These are phyloP conservation scores for Ascochyta fabae DNA, from an alignment of 2,329 filamentous ascomycete genomes.

Conservation along the genomic window DNA sequence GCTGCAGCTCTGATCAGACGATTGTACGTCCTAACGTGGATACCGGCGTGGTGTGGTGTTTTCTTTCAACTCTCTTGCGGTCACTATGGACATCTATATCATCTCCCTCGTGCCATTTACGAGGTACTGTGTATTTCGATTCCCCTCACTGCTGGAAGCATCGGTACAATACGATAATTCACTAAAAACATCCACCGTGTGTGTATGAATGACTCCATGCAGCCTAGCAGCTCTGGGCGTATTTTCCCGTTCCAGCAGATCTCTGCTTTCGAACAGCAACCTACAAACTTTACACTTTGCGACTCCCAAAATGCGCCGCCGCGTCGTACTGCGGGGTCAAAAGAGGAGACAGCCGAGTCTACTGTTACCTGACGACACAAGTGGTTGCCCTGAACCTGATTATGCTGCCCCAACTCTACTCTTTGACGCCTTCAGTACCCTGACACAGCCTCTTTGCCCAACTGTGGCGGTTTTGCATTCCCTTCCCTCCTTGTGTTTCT, in stretches of 20 bases:
- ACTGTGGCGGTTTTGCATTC: constrained; percentile 5
- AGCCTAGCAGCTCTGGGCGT: constrained; percentile 16
- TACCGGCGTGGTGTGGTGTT: constrained; percentile 44
- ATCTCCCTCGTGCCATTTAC: constrained; percentile 36
- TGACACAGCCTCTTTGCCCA: constrained; percentile 10
- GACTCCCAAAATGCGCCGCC: constrained; percentile 6
- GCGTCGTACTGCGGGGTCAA: constrained; percentile 11
- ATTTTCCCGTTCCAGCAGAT: constrained; percentile 15
- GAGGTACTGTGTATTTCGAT: constrained; percentile 43
- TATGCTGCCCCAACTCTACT: not conserved
- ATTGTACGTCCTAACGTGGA: constrained; percentile 46
- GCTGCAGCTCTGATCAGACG: constrained; percentile 37
- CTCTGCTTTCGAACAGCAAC: constrained; percentile 10
- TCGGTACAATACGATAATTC: constrained; percentile 35
- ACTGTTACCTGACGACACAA: constrained; percentile 1
- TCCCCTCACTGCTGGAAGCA: constrained; percentile 31
- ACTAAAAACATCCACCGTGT: constrained; percentile 7
- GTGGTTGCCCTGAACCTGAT: not conserved
- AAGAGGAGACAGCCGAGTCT: constrained; percentile 5
- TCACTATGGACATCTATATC: constrained; percentile 38
- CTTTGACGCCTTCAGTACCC: constrained; percentile 1
- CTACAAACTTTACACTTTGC: constrained; percentile 3
- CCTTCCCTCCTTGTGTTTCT: constrained; percentile 5
- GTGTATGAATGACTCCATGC: not conserved
- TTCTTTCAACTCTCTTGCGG: constrained; percentile 34